phyloP scores from a whole-genome alignment of 2,329 filamentous ascomycete species.

The Microdochium nivale region DNA sequence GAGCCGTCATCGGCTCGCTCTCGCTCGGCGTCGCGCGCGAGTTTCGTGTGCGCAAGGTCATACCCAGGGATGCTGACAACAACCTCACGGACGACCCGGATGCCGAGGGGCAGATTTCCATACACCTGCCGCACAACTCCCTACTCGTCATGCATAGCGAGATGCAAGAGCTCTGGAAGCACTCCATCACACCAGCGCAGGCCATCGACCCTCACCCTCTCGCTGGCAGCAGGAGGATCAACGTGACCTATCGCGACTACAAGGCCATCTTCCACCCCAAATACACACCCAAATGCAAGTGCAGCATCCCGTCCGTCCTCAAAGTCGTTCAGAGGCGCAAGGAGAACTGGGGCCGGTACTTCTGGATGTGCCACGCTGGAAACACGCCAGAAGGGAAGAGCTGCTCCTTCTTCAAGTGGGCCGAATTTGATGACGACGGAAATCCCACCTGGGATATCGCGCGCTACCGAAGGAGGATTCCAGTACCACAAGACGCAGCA shows the following conservation, averaged over 20 bases:
- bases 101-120: constrained; percentile 76
- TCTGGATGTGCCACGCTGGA: constrained; percentile 86
- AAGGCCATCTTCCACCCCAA: constrained; percentile 67
- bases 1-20: constrained; percentile 79
- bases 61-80: constrained; percentile 47
- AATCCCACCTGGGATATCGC: constrained; percentile 55
- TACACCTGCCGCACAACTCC: constrained; percentile 91
- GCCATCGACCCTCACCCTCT: constrained; percentile 80
- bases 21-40: constrained; percentile 89
- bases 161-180: constrained; percentile 98
- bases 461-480: constrained; percentile 8
- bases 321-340: constrained; percentile 73
- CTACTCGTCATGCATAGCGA: constrained; percentile 93
- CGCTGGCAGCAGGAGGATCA: constrained; percentile 73
- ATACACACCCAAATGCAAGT: constrained; percentile 70
- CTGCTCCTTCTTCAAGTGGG: constrained; percentile 80
- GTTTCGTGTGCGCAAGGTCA: constrained; percentile 74
- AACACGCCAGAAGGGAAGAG: constrained; percentile 60
- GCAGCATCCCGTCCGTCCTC: constrained; percentile 59
- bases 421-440: constrained; percentile 78
- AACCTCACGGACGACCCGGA: constrained; percentile 41
- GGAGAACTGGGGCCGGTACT: constrained; percentile 71
- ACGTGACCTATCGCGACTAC: constrained; percentile 90
- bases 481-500: not conserved
- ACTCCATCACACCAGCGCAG: constrained; percentile 66